phyloP scores from a whole-genome alignment of 2,329 filamentous ascomycete genomes.

The Trichoderma guizhouense region DNA sequence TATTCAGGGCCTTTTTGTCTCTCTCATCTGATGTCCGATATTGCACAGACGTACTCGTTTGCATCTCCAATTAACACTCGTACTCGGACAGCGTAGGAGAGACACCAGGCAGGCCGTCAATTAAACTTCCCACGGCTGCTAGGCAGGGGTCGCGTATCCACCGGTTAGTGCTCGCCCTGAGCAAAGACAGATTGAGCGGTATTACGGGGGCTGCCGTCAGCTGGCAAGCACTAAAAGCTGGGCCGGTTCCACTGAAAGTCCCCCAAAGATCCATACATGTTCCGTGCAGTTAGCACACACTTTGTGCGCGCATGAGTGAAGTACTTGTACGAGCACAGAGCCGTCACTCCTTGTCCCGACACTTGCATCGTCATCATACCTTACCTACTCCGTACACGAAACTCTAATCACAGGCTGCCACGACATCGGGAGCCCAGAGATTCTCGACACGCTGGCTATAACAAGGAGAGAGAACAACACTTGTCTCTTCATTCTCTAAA shows the following conservation, averaged over 20 bases:
- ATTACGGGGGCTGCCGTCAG: slow-evolving; percentile 8
- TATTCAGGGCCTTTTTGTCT: background rate
- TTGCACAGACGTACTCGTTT: background rate
- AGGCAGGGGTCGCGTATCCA: slow-evolving; percentile 5
- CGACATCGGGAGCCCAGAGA: background rate
- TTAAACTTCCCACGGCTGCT: background rate
- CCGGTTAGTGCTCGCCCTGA: slow-evolving; percentile 6
- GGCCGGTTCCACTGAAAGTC: slow-evolving; percentile 13
- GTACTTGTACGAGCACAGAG: background rate
- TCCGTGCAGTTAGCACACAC: background rate
- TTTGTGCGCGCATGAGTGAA: background rate
- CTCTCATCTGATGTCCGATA: background rate
- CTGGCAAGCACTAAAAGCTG: slow-evolving; percentile 5
- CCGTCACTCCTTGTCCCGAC: background rate
- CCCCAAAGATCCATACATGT: slow-evolving; percentile 5
- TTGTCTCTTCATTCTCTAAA: background rate
- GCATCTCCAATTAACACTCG: background rate
- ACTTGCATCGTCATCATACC: slow-evolving; percentile 13
- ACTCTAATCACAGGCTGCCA: background rate
- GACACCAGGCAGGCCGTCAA: background rate
- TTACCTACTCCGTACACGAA: background rate
- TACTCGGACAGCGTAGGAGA: slow-evolving; percentile 1
- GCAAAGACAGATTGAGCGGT: background rate
- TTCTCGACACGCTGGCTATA: background rate
- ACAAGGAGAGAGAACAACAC: background rate